Evolutionary conservation across 306 rosid genomes (phyloP), one percentile per base, ranked within the genome.

Genomic region (Glycine latifolia): DNA sequence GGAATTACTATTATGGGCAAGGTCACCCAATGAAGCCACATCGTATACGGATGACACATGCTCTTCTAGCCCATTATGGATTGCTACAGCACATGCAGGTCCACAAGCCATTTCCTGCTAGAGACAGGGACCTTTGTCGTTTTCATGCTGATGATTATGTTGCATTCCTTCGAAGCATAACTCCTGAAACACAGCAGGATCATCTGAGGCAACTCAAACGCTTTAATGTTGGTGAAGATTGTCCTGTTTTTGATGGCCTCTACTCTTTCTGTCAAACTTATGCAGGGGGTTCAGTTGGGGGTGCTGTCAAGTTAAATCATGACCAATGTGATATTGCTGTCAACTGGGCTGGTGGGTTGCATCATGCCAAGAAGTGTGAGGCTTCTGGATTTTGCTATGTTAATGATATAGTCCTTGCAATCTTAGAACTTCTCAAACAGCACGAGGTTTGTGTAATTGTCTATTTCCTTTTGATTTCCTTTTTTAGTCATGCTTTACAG

Each of bases 1-100:
- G 97, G 61, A 92, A 93, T 85, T 91, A 93, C 88, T 93, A 93
- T 82, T 93, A 93, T 73, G 97, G 97, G 15, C 97, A 93, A 77
- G 97, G 97, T 67, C 97, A 93, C 75, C 95, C 97, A n/a, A 93
- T 93, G 97, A 93, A 93, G 89, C 97, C 97, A 3, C 97, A 93
- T 86, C 91, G 97, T 20, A 92, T 92, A 33, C 62, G 97, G 60
- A 92, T 92, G 97, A 91, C 97, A 61, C 97, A 93, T 52, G 97
- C 97, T 76, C 94, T 91, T 61, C 94, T 92, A 53, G 95, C 95
- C 67, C 97, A 92, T 80, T 92, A 92, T 60, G 95, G 95, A 44
- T 88, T 92, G 83, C 97, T 92, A 68, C 94, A 91, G 87, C 88
- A 92, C 85, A 89, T 92, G 97, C 95, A 92, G 81, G 95, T 92